Base-by-base conservation (phyloP, 2,329 filamentous ascomycete genomes). In the Ophiostoma perfectum region DNA sequence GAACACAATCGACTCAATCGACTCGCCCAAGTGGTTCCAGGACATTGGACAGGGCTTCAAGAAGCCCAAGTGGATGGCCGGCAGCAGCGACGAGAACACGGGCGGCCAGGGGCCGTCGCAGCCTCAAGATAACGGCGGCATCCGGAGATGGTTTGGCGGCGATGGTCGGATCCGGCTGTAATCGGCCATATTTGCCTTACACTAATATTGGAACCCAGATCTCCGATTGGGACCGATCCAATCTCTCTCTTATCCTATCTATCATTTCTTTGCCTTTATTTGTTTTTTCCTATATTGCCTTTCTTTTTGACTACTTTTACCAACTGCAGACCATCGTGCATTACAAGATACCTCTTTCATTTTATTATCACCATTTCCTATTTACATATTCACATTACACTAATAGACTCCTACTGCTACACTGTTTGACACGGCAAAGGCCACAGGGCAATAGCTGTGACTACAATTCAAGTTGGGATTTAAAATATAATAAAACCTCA, bases 1-100 rank as follows among this genome's bases (percentile, higher is more conserved):
- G 78, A 99, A 99, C 75, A 98, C 95, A 0, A 87, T 98, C 66
- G 94, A 98, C 70, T 90, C 88, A 0, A 84, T 92, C 1, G 90
- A 93, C 66, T 84, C 89, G 42, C 94, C 95, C 0, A 88, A 88
- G 72, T 98, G 93, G 93, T 81, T 97, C 71, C 85, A 88, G 73
- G 89, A 91, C 39, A 81, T 92, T 41, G 85, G 87, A 1, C 83
- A 86, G 69, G 85, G 84, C 8, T 86, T 93, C 77, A 91, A 89
- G 77, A 86, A 89, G 75, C 92, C 92, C 5, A 90, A 88, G 74
- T 96, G 92, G 92, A 90, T 95, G 86, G 85, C 86, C 18, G 85
- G 84, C 38, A 84, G 86, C 66, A 83, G 83, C 11, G 80, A 79
- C 16, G 74, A 75, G 5, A 74, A 75, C 44, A 74, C 74, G 60